Evolutionary conservation across 2,329 filamentous ascomycete genomes (phyloP), one percentile per base, ranked within the genome.

Genomic region (Ophiostoma quercus): DNA sequence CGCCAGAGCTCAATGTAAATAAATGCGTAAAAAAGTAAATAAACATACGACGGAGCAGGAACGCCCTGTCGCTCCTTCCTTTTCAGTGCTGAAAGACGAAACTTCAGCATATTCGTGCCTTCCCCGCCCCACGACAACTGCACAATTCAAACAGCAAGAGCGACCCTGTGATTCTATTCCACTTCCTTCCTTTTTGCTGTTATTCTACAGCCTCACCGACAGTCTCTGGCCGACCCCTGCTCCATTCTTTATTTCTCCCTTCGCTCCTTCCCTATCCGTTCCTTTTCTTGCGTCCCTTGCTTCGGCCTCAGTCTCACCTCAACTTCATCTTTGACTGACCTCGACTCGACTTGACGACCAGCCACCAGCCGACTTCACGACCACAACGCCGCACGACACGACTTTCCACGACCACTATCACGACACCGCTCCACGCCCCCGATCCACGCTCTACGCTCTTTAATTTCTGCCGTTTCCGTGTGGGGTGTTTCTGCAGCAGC

Each of bases 21-120:
- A 37, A 39, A 39, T 25, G 25, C n/a, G 51, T 25, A 25, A 41
- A 22, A n/a, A 71, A 57, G 63, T 69, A 71, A 69, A 65, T 71
- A 71, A 71, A 69, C 69, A 71, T 69, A 71, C 69, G 66, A 39
- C 22, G 25, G n/a, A 66, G 39, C 60, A 51, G 8, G 32, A 16
- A 65, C 19, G 16, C 34, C 62, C 34, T 12, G 19, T 67, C 65
- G 65, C 65, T 47, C 37, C 65, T 43, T 66, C 63, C 63, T 37
- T 37, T 11, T 11, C n/a, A 41, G 60, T 41, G 12, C 25, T 65
- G 11, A n/a, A 39, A 65, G 34, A 2, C 3, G 51, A 32, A 34
- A 67, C 34, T 9, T 25, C 47, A 34, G 67, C 67, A 63, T 32
- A 29, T 63, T 39, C 66, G 39, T 47, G 43, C 12, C 41, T 29